Percentiles rank a stretch among this genome's conserved stretches.
phyloP scores from a whole-genome alignment of 208 protist species.

The Vickermania spadyakhi region DNA sequence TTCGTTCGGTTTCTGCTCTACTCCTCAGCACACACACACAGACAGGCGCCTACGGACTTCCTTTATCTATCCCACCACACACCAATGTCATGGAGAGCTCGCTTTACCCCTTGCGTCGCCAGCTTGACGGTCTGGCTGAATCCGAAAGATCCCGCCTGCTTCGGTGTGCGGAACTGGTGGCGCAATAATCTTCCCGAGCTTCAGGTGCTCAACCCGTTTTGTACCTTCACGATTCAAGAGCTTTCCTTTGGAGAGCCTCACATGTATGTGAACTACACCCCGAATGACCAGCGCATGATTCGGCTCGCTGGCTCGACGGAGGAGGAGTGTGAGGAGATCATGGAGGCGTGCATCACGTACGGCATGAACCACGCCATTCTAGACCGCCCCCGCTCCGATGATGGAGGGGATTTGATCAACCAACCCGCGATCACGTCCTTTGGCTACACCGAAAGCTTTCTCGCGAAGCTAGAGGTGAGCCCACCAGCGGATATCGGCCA shows the following conservation, averaged over 20 bases:
- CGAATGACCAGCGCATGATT: conserved; percentile 83
- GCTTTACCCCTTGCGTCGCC: conserved; percentile 79
- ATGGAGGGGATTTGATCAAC: conserved; percentile 83
- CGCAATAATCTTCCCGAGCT: conserved; percentile 87
- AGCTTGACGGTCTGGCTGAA: conserved; percentile 87
- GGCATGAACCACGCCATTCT: conserved; percentile 85
- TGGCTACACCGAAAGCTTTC: conserved; percentile 84
- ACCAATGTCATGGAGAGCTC: conserved; percentile 83
- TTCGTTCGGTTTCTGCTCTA: too few species aligned
- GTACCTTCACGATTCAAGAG: conserved; percentile 85
- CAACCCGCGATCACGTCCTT: conserved; percentile 82
- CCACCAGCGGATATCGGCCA: conserved; percentile 81
- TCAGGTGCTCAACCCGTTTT: conserved; percentile 84
- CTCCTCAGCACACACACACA: too few species aligned
- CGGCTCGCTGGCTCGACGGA: conserved; percentile 81
- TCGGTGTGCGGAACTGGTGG: conserved; percentile 89
- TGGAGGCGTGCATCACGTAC: conserved; percentile 86
- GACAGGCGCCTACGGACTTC: too few species aligned
- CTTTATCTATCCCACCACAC: too few species aligned
- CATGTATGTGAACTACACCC: conserved; percentile 88
- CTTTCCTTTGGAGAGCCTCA: conserved; percentile 85
- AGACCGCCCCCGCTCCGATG: conserved; percentile 72
- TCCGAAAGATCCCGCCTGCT: conserved; percentile 89
- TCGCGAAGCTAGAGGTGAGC: conserved; percentile 71
- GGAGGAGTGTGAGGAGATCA: conserved; percentile 86